A percentile compares a stretch with the other conserved stretches of the same genome.
phyloP scores from a whole-genome alignment of 1,284 basidiomycete genomes.

The Fomitopsis pinicola region DNA sequence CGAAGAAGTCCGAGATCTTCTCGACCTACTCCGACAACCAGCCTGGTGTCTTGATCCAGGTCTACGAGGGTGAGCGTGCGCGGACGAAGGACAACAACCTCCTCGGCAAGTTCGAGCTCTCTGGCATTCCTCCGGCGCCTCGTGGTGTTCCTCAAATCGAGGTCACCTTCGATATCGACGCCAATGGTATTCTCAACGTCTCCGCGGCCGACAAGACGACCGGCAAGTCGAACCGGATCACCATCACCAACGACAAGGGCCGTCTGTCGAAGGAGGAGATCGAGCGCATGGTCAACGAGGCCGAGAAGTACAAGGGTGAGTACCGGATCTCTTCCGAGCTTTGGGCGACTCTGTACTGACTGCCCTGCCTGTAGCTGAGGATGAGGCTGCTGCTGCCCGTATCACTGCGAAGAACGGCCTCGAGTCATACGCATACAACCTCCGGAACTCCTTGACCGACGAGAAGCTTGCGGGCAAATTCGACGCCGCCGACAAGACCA shows the following conservation, averaged over 20 bases:
- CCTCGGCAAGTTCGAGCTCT: constrained; percentile 98
- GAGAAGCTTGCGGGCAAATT: constrained; percentile 89
- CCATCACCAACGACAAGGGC: constrained; percentile 98
- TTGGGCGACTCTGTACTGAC: constrained; percentile 15
- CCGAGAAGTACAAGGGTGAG: constrained; percentile 87
- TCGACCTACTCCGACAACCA: constrained; percentile 99
- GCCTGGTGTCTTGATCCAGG: constrained; percentile 97
- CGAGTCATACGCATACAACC: constrained; percentile 95
- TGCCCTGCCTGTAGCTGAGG: constrained; percentile 50
- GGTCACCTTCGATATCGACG: constrained; percentile 98
- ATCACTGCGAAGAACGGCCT: constrained; percentile 86
- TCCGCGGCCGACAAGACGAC: constrained; percentile 97
- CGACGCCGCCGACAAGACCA: constrained; percentile 82
- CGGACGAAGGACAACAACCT: constrained; percentile 99
- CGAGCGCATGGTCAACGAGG: constrained; percentile 93
- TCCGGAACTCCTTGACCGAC: constrained; percentile 86
- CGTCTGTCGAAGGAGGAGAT: constrained; percentile 98
- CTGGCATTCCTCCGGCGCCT: constrained; percentile 94
- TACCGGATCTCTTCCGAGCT: not conserved
- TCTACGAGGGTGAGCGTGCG: constrained; percentile 98
- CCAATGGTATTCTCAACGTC: constrained; percentile 97
- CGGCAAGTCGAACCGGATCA: constrained; percentile 94
- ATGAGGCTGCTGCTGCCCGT: constrained; percentile 78
- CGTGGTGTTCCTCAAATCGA: constrained; percentile 98
- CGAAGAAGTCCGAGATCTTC: constrained; percentile 99